Base-by-base conservation (phyloP, 2,329 filamentous ascomycete genomes). In the Diplodia mutila region DNA sequence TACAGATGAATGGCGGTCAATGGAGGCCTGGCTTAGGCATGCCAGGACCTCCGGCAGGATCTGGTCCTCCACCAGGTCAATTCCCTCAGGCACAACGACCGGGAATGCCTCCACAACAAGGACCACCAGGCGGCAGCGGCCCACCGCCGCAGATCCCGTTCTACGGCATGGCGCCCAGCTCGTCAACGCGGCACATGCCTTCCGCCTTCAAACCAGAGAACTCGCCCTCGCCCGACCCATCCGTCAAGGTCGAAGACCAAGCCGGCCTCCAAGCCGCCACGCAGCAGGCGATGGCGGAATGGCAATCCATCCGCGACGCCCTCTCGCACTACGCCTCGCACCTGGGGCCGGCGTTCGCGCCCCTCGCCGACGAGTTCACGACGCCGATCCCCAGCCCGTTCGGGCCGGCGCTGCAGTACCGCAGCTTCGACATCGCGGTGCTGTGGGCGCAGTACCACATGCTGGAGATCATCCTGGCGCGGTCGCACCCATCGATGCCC, bases 391-490 rank as follows among this genome's bases (percentile, higher is more conserved):
- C 81, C 18, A 90, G 93, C 1, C 93, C 94, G 0, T 99, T 97
- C 74, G 94, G 95, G 0, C 86, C 88, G 2, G 90, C 92, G 0
- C 81, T 93, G 7, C 89, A 93, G 70, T 97, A 97, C 75, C 87
- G 92, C 34, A 94, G 91, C 1, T 94, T 93, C 76, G 90, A 90
- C n/a, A 91, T 98, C 70, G 92, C 91, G 2, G 90, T 92, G 39
- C 85, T 97, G 25, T 97, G 93, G 92, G 89, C 91, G 75, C 90
- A 94, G 71, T 94, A 92, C 77, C 91, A 97, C 78, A 92, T 94
- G 84, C 90, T 90, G 0, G 85, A 93, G 55, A 94, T 98, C 67
- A 85, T 94, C 65, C 85, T 95, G n/a, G 84, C 94, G 68, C 87
- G 95, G 39, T 85, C 89, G 0, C 94, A 97, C 72, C 95, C 95